These are phyloP conservation scores for Suillus clintonianus DNA, from an alignment of 768 basidiomycete species.

Conservation along the genomic window DNA sequence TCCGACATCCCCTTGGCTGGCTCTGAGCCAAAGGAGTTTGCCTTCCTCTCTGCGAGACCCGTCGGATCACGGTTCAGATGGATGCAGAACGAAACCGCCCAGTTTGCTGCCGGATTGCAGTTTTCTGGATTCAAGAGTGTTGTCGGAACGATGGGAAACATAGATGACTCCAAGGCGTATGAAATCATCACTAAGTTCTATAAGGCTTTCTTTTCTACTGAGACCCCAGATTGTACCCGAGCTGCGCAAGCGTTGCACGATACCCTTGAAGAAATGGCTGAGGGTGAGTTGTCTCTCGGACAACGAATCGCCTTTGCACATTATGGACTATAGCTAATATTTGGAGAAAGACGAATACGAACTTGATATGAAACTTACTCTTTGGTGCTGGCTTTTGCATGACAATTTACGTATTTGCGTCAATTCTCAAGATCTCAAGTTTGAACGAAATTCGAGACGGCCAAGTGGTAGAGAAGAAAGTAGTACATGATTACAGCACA, in stretches of 20 bases:
- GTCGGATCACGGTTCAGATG: not conserved
- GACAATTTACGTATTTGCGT: too few species aligned
- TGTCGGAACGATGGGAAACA: conserved; percentile 22
- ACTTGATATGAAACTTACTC: not conserved
- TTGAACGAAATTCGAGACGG: too few species aligned
- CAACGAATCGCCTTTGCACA: conserved; percentile 7
- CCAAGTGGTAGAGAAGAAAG: too few species aligned
- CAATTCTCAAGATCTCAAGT: too few species aligned
- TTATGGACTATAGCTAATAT: conserved; percentile 2
- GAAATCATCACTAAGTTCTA: conserved; percentile 3
- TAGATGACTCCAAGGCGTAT: not conserved
- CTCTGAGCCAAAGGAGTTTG: conserved; percentile 6
- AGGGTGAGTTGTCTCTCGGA: not conserved
- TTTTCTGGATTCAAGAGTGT: conserved; percentile 24
- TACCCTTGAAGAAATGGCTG: not conserved
- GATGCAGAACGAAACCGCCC: conserved; percentile 19
- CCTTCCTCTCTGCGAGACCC: conserved; percentile 20
- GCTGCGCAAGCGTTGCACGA: conserved; percentile 8
- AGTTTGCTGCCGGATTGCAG: conserved; percentile 25
- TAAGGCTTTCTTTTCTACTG: not conserved
- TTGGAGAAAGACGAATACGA: not conserved
- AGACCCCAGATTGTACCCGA: conserved; percentile 1
- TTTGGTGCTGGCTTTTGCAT: not conserved
- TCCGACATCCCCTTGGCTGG: conserved; percentile 4
- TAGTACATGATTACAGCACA: not conserved